Evolutionary conservation across 2,329 filamentous ascomycete genomes (phyloP).

Genomic region (Shiraia sp.): DNA sequence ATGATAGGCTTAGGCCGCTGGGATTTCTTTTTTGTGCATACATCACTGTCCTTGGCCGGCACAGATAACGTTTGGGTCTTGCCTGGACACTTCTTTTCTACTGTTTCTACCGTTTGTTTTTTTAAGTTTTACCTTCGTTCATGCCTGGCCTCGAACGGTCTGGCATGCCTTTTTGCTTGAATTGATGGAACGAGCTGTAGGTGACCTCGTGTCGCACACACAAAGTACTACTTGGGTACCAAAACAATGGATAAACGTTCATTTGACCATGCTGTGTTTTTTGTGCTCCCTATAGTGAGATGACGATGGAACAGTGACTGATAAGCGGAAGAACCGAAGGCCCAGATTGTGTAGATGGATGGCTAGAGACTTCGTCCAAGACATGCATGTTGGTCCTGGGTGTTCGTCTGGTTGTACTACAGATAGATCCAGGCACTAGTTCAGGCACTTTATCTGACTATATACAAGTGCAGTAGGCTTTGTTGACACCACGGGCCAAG

Average conservation of each 20-base stretch:
- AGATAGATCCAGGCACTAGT: too few relatives aligned
- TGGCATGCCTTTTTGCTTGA: slow-evolving; percentile 19
- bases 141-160: slow-evolving; percentile 13
- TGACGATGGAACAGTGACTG: too few relatives aligned
- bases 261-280: slow-evolving; percentile 3
- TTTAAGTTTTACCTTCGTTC: slow-evolving; percentile 17
- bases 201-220: slow-evolving; percentile 14
- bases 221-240: slow-evolving; percentile 14
- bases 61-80: slow-evolving; percentile 12
- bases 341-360: too few relatives aligned
- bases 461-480: too few relatives aligned
- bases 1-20: slow-evolving; percentile 12
- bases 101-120: slow-evolving; percentile 8
- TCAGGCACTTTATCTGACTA: too few relatives aligned
- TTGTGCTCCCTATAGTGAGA: neutral
- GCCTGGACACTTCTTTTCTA: slow-evolving; percentile 8
- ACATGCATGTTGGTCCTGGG: too few relatives aligned
- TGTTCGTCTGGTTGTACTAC: too few relatives aligned
- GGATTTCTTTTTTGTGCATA: slow-evolving; percentile 21
- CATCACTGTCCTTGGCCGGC: slow-evolving; percentile 8
- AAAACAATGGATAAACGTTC: slow-evolving; percentile 15
- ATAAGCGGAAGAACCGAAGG: too few relatives aligned
- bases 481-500: too few relatives aligned
- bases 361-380: too few relatives aligned
- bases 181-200: slow-evolving; percentile 12